A percentile compares a stretch with the other conserved stretches of the same genome.
Evolutionary conservation across 257 asterid species (phyloP).

Genomic region (Solanum pennellii): DNA sequence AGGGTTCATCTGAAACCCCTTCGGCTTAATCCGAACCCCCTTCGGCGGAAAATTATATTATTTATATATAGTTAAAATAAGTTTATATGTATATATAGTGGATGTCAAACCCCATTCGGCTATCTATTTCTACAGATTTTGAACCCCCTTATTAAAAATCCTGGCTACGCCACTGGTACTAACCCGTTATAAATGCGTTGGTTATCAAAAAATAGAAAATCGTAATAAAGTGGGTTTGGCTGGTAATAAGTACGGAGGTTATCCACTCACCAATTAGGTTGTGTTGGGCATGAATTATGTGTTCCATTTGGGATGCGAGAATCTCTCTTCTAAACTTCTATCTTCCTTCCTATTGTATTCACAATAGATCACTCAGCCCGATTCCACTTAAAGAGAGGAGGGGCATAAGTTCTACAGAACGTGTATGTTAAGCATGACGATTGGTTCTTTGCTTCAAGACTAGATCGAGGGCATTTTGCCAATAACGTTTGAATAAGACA

Average conservation of each 20-base stretch:
- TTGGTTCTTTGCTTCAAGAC: not conserved
- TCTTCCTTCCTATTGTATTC: too few species aligned
- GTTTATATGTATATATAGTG: too few species aligned
- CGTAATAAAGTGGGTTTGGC: not conserved
- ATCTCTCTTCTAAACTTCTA: not conserved
- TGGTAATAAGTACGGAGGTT: not conserved
- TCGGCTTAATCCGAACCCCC: too few species aligned
- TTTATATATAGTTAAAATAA: too few species aligned
- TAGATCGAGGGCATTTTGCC: not conserved
- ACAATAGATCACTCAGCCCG: too few species aligned
- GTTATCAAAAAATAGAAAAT: not conserved
- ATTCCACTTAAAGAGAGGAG: not conserved
- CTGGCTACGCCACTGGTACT: too few species aligned
- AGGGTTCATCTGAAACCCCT: too few species aligned
- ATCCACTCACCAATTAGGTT: not conserved
- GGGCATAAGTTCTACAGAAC: not conserved
- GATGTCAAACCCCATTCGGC: too few species aligned
- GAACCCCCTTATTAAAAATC: too few species aligned
- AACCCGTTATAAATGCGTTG: not conserved
- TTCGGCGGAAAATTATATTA: too few species aligned
- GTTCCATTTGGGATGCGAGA: not conserved
- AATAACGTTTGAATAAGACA: not conserved
- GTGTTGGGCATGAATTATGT: not conserved
- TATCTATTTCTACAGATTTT: too few species aligned
- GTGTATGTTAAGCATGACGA: not conserved